Base-by-base conservation (phyloP, 371 early-diverging fungal genomes). In the Basidiobolus heterosporus region DNA sequence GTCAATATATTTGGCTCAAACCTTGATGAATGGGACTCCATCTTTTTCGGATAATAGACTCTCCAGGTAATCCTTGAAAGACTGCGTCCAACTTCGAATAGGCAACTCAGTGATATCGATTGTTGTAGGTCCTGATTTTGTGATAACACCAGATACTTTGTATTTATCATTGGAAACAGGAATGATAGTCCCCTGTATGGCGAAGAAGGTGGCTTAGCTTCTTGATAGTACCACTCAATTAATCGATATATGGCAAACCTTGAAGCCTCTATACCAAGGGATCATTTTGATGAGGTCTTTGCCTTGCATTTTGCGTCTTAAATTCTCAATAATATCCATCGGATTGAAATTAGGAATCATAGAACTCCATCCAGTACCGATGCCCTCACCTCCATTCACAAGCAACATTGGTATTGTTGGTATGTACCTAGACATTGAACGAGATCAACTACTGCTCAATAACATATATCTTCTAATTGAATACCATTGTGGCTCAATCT, bases 201-300 rank as follows among this genome's bases (percentile, higher is more conserved):
- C 21, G 21, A 50, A 17, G 7, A 40, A 45, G 38, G 2, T n/a
- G 16, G 2, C 37, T 37, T 24, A 18, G 13, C 16, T 3, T 5
- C 2, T 3, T 16, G 9, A 19, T 41, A 42, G 15, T 13, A n/a
- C 7, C 3, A 6, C 16, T 36, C 18, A 18, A 15, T 13, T 9
- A 20, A 22, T 41, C 15, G 38, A 20, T 22, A 35, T 63, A 30
- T 30, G 9, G 30, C 3, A 30, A 65, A 62, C 75, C 40, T 71
- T 74, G 64, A 98, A 99, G 1, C 95, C 95, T 50, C 90, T 78
- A 66, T 91, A 99, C 90, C 91, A 99, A 1, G 99, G 99, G 0
- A 61, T 52, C 92, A 99, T 94, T 13, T 80, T 70, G 14, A 61
- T 60, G 15, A 74, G 52, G 7, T 81, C 80, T 56, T 89, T 68